Evolutionary conservation across 2,329 filamentous ascomycete genomes (phyloP).

Genomic region (Akanthomyces muscarius): DNA sequence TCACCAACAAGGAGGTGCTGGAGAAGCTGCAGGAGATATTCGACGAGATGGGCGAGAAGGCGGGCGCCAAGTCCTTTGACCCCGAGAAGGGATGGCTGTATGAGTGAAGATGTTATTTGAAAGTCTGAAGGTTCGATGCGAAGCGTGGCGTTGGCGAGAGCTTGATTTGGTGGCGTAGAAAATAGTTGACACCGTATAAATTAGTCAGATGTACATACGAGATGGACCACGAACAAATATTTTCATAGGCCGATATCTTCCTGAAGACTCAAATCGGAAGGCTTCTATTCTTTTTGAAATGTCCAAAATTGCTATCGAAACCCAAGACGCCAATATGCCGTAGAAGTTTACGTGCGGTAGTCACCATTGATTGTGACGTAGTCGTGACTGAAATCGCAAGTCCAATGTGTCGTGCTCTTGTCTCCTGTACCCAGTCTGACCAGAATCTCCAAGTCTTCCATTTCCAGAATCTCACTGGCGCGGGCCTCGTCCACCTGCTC

Average conservation of each 20-base stretch:
- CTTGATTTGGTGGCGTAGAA: background rate
- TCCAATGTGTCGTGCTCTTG: constrained; percentile 72
- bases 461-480: constrained; percentile 72
- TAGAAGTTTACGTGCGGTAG: constrained; percentile 52
- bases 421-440: constrained; percentile 67
- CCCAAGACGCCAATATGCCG: background rate
- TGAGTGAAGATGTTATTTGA: background rate
- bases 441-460: constrained; percentile 74
- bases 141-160: background rate
- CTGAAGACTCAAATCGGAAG: background rate
- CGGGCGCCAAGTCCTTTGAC: background rate
- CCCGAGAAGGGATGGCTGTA: background rate
- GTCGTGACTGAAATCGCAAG: constrained; percentile 83
- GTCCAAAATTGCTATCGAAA: background rate
- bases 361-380: constrained; percentile 68
- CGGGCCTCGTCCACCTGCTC: constrained; percentile 72
- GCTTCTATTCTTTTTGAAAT: background rate
- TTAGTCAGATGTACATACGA: background rate
- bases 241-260: background rate
- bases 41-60: background rate
- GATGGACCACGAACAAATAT: background rate
- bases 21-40: constrained; percentile 23
- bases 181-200: too few species aligned
- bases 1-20: constrained; percentile 24
- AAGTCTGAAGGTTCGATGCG: too few species aligned